Evolutionary conservation across 495 filamentous ascomycete species (phyloP), one percentile per base, ranked within the genome.

Genomic region (Saxophila tyrrhenica): DNA sequence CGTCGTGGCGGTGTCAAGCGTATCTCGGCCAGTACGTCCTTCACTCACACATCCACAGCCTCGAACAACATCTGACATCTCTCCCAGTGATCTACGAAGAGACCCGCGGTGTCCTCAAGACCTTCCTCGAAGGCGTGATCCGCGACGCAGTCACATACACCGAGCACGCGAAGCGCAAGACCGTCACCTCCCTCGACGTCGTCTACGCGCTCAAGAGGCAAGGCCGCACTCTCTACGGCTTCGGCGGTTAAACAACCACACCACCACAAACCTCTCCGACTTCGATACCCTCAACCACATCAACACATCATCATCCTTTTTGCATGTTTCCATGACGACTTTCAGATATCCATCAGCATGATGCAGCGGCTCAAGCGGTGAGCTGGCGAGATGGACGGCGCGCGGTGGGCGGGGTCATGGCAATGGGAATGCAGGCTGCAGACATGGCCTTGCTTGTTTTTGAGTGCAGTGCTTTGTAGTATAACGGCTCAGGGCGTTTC

Each of bases 91-190:
- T 99, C 85, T 99, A 99, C 82, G 94, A 99, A 73, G 94, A 99
- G 83, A 99, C 94, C 65, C 94, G 94, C 71, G 89, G 92, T 84
- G 94, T 99, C 66, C 86, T 99, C 67, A 99, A 99, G 87, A 94
- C 92, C 77, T 99, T 99, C 89, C 89, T 99, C 67, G 94, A 99
- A 79, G 89, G 91, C 79, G 94, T 99, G 78, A 99, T 99, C 74
- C 70, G 71, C 54, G 72, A 72, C 54, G 72, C 72, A 22, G 70
- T 72, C 60, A 66, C 92, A 66, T 98, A 98, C 79, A 95, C 89
- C 48, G 89, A 95, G 76, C 89, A 95, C 78, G 29, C 29, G 68
- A 95, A 95, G 85, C 87, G 89, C 73, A 95, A 95, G 86, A 95
- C 89, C 41, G 89, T 95, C 71, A 95, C 91, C 25, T 94, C 87